These are phyloP conservation scores for Falciphora oryzae DNA, from an alignment of 2,329 filamentous ascomycete species.

Conservation along the genomic window DNA sequence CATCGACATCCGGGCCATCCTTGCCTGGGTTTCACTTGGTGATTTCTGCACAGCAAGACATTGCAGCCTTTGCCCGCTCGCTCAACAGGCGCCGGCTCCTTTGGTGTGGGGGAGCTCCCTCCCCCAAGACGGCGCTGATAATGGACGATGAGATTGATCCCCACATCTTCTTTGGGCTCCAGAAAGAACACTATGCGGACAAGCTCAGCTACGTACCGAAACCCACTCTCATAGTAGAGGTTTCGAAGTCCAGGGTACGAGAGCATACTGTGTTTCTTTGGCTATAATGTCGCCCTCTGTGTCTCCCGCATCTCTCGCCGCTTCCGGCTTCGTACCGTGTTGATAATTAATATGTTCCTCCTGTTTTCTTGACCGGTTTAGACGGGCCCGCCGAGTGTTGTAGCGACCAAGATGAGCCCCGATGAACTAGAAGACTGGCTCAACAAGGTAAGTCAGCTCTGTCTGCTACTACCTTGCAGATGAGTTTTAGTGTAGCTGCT, in stretches of 20 bases:
- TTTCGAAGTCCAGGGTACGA: neutral
- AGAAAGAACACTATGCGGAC: neutral
- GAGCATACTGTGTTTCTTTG: neutral
- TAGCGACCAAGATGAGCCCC: neutral
- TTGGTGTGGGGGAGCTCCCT: neutral
- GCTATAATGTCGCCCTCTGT: neutral
- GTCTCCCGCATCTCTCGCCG: too few relatives aligned
- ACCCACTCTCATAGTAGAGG: neutral
- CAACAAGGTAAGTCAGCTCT: neutral
- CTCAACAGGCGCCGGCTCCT: too few relatives aligned
- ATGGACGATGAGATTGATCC: conserved; percentile 4
- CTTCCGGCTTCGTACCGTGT: too few relatives aligned
- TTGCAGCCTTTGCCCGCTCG: too few relatives aligned
- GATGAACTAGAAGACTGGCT: neutral
- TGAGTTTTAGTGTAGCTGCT: too few relatives aligned
- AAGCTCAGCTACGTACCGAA: neutral
- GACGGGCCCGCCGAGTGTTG: neutral
- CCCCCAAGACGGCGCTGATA: neutral
- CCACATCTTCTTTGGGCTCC: neutral
- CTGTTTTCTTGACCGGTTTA: neutral
- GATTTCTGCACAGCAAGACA: too few relatives aligned
- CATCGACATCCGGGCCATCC: too few relatives aligned
- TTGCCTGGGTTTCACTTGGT: too few relatives aligned
- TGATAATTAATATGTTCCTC: too few relatives aligned
- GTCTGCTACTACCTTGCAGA: too few relatives aligned